phyloP scores from a whole-genome alignment of 768 basidiomycete species.

The Lactarius sp. region DNA sequence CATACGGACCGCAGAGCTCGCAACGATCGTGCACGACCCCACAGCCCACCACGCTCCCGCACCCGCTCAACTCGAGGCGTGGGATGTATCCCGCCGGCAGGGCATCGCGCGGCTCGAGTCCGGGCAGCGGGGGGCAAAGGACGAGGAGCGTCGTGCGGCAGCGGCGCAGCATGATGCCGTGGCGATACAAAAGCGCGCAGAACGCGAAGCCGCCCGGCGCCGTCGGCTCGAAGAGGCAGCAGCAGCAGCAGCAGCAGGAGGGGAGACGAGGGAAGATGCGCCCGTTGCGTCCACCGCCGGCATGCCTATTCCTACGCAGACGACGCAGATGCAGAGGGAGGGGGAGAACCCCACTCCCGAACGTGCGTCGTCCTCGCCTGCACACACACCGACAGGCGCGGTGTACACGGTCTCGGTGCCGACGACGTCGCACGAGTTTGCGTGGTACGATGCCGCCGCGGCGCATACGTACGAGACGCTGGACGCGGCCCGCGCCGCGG shows the following conservation, averaged over 20 bases:
- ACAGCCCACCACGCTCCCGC: slow-evolving; percentile 50
- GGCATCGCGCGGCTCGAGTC: slow-evolving; percentile 41
- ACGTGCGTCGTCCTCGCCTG: slow-evolving; percentile 1
- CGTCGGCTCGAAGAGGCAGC: background rate
- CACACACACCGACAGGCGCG: slow-evolving; percentile 17
- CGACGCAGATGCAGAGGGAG: background rate
- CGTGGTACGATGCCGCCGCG: slow-evolving; percentile 58
- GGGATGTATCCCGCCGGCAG: slow-evolving; percentile 49
- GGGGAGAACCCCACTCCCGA: background rate
- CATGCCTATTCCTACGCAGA: background rate
- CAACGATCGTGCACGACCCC: slow-evolving; percentile 70
- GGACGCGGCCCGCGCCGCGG: slow-evolving; percentile 54
- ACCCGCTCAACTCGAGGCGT: slow-evolving; percentile 42
- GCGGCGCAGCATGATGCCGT: slow-evolving; percentile 41
- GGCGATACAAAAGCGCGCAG: slow-evolving; percentile 53
- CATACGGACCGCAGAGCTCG: slow-evolving; percentile 49
- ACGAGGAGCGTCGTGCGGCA: slow-evolving; percentile 41
- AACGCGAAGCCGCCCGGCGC: slow-evolving; percentile 53
- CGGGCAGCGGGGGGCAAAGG: slow-evolving; percentile 40
- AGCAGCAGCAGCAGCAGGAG: background rate
- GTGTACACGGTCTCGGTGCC: slow-evolving; percentile 61
- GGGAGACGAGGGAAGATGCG: background rate
- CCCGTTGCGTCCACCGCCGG: background rate
- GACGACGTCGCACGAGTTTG: slow-evolving; percentile 52
- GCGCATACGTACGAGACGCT: slow-evolving; percentile 49